These are phyloP conservation scores for Podospora pseudopauciseta DNA, from an alignment of 495 filamentous ascomycete species.

Conservation along the genomic window DNA sequence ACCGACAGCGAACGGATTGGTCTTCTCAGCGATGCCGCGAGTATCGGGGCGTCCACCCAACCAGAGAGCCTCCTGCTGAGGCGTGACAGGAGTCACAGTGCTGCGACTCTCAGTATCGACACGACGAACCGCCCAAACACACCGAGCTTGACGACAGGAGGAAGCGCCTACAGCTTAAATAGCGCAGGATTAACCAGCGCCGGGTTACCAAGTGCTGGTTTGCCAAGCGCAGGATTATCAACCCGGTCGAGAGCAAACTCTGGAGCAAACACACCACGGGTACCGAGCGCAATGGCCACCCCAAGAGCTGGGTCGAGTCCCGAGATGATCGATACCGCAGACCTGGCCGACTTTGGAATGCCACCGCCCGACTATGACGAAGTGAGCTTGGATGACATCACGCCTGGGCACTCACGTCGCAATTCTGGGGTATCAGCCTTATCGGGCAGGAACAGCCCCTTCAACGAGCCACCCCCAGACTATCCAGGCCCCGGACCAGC, in stretches of 20 bases:
- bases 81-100: constrained; percentile 41
- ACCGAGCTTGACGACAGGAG: constrained; percentile 23
- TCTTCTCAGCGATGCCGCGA: constrained; percentile 66
- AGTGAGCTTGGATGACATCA: constrained; percentile 46
- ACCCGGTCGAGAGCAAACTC: constrained; percentile 31
- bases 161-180: constrained; percentile 25
- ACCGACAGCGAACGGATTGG: constrained; percentile 72
- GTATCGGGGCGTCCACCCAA: constrained; percentile 41
- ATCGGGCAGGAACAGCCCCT: constrained; percentile 36
- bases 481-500: constrained; percentile 39
- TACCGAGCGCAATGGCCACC: constrained; percentile 15
- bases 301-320: constrained; percentile 37
- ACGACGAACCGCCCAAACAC: constrained; percentile 28
- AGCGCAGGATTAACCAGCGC: constrained; percentile 2
- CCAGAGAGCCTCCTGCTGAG: constrained; percentile 36
- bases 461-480: constrained; percentile 47
- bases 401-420: constrained; percentile 30
- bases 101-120: constrained; percentile 44
- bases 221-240: constrained; percentile 10
- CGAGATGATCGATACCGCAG: constrained; percentile 43
- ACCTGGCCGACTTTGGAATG: constrained; percentile 48
- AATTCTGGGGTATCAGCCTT: constrained; percentile 29
- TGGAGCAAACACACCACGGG: constrained; percentile 23
- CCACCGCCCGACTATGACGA: constrained; percentile 55
- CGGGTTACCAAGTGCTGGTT: background rate